These are phyloP conservation scores for Actinomortierella wolfii DNA, from an alignment of 371 early-diverging fungal species.

Conservation along the genomic window DNA sequence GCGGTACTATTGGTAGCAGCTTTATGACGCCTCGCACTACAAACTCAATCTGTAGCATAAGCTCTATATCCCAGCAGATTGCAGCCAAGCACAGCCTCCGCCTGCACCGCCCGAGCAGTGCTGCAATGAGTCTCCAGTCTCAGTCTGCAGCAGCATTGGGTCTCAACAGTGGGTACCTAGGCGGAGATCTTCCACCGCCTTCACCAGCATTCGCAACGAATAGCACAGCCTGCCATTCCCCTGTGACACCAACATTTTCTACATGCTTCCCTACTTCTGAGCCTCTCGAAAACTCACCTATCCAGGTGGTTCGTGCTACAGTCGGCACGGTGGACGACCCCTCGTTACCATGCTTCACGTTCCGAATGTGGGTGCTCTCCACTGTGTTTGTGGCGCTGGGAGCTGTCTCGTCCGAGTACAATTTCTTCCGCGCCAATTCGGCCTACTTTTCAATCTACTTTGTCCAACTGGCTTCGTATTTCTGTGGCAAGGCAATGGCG, in stretches of 20 bases:
- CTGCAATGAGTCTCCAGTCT: constrained; percentile 21
- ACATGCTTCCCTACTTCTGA: too few relatives aligned
- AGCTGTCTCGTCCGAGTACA: constrained; percentile 57
- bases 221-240: too few relatives aligned
- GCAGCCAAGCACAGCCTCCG: constrained; percentile 31
- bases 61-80: constrained; percentile 34
- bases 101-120: constrained; percentile 16
- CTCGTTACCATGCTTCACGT: constrained; percentile 61
- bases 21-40: constrained; percentile 10
- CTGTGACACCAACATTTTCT: too few relatives aligned
- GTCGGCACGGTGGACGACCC: constrained; percentile 65
- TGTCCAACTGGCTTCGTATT: constrained; percentile 47
- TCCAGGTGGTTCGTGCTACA: constrained; percentile 70
- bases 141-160: constrained; percentile 7
- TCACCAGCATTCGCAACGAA: too few relatives aligned
- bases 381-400: constrained; percentile 65
- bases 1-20: too few relatives aligned
- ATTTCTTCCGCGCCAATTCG: constrained; percentile 49
- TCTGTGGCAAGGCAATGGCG: constrained; percentile 48
- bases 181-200: too few relatives aligned
- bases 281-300: constrained; percentile 65
- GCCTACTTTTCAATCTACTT: constrained; percentile 48
- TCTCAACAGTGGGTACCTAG: not conserved
- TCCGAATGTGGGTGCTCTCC: constrained; percentile 67
- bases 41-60: constrained; percentile 32